Base-by-base conservation (phyloP, 2,329 filamentous ascomycete species). In the Elsinoe ampelina region DNA sequence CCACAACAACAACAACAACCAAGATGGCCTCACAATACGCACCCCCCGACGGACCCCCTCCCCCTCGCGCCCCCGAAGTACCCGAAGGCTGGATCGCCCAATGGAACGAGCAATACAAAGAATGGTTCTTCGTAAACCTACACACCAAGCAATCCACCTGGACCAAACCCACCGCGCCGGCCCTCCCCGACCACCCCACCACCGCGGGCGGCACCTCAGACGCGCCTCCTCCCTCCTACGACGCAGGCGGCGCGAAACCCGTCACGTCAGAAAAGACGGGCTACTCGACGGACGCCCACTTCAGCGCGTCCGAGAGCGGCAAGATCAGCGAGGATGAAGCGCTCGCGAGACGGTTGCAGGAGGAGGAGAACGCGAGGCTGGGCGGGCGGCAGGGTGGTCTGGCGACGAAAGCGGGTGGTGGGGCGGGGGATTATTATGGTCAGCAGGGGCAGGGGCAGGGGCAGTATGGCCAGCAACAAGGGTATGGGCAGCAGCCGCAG, bases 101-200 rank as follows among this genome's bases (percentile, higher is more conserved):
- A 62, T 95, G 85, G 81, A 93, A 95, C 71, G 83, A 86, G 0
- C 84, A 93, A 67, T 95, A 95, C 75, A 85, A 85, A 66, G 86
- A 93, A 79, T 95, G 88, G 85, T 95, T 93, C 80, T 96, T 87
- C 74, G 87, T 95, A 59, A 93, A 96, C 74, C 81, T 87, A 60
- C 81, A 84, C 71, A 95, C 90, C 62, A 93, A 93, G 66, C 80
- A 86, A 68, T 95, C 91, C 4, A 87, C 92, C 78, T 96, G 91
- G 91, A 87, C 95, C 3, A 85, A 82, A 63, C 90, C 90, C 15
- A 88, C 83, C 36, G 78, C 78, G 55, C 84, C 87, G 42, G 82
- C 83, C 54, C 80, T 81, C 62, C 77, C 80, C 13, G 12, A 19
- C 5, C 45, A 35, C 45, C 45, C 30, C 26, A 15, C 45, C 26